These are phyloP conservation scores for Mikania micrantha DNA, from an alignment of 129 eudicot genomes.

Conservation along the genomic window DNA sequence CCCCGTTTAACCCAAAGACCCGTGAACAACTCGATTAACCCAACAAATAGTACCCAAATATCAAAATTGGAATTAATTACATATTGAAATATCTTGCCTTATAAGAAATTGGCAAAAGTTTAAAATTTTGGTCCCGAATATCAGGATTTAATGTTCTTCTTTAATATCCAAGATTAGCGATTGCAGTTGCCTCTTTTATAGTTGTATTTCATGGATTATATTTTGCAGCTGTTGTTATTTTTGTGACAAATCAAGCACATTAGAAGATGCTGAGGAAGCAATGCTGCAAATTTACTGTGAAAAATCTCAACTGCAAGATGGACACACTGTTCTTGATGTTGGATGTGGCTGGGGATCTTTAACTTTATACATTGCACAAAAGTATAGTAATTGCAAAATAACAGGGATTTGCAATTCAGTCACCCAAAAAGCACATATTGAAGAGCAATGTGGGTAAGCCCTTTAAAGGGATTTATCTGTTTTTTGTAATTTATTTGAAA, in stretches of 20 bases:
- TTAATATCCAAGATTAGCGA: too few relatives aligned
- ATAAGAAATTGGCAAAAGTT: too few relatives aligned
- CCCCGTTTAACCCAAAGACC: too few relatives aligned
- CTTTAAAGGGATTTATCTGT: not conserved
- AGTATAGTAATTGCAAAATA: conserved; percentile 61
- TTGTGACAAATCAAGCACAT: conserved; percentile 52
- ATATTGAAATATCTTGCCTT: too few relatives aligned
- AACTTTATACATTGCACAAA: conserved; percentile 64
- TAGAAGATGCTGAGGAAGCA: conserved; percentile 95
- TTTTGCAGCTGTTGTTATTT: conserved; percentile 86
- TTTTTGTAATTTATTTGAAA: not conserved
- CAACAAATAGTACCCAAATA: too few relatives aligned
- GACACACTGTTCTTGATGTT: conserved; percentile 93
- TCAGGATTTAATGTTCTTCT: too few relatives aligned
- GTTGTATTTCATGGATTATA: conserved; percentile 6
- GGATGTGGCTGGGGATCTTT: conserved; percentile 99
- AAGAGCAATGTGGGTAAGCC: conserved; percentile 73
- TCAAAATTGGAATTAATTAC: too few relatives aligned
- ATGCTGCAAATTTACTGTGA: conserved; percentile 84
- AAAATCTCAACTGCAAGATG: conserved; percentile 75
- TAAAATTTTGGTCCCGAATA: too few relatives aligned
- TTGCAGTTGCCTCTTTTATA: not conserved
- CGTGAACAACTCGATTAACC: too few relatives aligned
- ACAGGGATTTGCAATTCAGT: conserved; percentile 95
- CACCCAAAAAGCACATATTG: conserved; percentile 79